phyloP scores from a whole-genome alignment of 2,329 filamentous ascomycete species.

The Lachnellula willkommii region DNA sequence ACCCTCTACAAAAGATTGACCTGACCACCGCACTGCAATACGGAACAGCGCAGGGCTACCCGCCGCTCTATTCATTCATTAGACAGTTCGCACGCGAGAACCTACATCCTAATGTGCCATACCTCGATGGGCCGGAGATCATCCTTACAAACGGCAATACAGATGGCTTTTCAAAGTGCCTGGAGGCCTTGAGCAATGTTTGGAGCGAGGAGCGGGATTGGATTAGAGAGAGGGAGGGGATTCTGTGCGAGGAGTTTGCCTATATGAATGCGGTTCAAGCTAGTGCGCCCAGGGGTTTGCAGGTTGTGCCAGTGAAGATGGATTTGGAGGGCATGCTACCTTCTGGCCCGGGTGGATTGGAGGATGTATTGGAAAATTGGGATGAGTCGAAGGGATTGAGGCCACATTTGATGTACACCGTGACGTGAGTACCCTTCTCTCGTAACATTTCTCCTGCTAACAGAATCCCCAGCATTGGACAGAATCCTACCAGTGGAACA shows the following conservation, averaged over 20 bases:
- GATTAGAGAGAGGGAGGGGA: slow-evolving; percentile 63
- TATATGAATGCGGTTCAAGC: slow-evolving; percentile 74
- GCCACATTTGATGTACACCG: slow-evolving; percentile 83
- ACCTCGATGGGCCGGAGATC: slow-evolving; percentile 69
- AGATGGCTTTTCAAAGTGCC: slow-evolving; percentile 74
- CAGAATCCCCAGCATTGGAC: slow-evolving; percentile 58
- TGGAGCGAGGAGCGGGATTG: slow-evolving; percentile 68
- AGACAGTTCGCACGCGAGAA: slow-evolving; percentile 71
- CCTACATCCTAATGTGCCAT: slow-evolving; percentile 77
- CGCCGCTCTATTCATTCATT: slow-evolving; percentile 70
- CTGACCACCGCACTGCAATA: slow-evolving; percentile 81
- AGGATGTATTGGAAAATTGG: slow-evolving; percentile 79
- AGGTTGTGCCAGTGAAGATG: slow-evolving; percentile 67
- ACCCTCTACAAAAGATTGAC: slow-evolving; percentile 69
- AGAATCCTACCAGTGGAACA: slow-evolving; percentile 79
- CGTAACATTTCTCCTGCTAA: slow-evolving; percentile 11
- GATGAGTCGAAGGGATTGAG: slow-evolving; percentile 66
- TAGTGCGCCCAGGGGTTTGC: slow-evolving; percentile 53
- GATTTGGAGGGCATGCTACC: slow-evolving; percentile 78
- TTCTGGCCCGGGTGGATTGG: slow-evolving; percentile 65
- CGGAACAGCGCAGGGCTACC: slow-evolving; percentile 75
- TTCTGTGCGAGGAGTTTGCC: slow-evolving; percentile 74
- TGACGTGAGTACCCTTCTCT: slow-evolving; percentile 59
- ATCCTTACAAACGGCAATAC: slow-evolving; percentile 77
- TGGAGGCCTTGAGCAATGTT: slow-evolving; percentile 70